phyloP scores from a whole-genome alignment of 768 basidiomycete genomes.

The Tylopilus intermedius region DNA sequence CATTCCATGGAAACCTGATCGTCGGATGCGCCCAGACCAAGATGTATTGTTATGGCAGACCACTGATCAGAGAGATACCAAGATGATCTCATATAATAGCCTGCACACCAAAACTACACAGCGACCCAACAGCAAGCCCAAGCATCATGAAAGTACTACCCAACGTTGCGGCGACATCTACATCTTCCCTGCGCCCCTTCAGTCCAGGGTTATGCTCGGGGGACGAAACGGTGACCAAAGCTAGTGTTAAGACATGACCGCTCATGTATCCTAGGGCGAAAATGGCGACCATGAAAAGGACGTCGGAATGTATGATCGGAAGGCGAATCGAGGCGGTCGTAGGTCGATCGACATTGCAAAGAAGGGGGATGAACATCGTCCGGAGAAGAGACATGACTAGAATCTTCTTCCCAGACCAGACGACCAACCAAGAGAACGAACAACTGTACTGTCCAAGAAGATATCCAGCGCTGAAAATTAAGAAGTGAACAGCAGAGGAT shows the following conservation, averaged over 20 bases:
- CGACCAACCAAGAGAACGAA: constrained; percentile 80
- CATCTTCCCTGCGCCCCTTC: constrained; percentile 70
- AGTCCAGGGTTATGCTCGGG: constrained; percentile 29
- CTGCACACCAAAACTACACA: constrained; percentile 75
- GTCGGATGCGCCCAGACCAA: no score
- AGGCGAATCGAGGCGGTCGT: constrained; percentile 20
- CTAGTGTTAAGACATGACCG: constrained; percentile 71
- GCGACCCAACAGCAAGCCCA: constrained; percentile 69
- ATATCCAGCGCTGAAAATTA: constrained; percentile 68
- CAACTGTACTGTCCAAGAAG: constrained; percentile 60
- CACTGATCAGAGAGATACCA: background rate
- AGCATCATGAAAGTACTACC: constrained; percentile 73
- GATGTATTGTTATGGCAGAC: no score
- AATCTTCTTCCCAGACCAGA: background rate
- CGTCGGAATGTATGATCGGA: constrained; percentile 65
- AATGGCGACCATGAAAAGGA: constrained; percentile 67
- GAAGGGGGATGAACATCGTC: background rate
- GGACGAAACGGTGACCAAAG: constrained; percentile 80
- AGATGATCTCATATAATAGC: constrained; percentile 39
- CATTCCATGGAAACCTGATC: no score
- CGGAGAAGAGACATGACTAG: constrained; percentile 2
- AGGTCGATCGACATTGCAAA: constrained; percentile 58
- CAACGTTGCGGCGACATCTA: constrained; percentile 81
- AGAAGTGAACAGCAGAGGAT: constrained; percentile 35
- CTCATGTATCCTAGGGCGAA: constrained; percentile 67